Evolutionary conservation across 2,329 filamentous ascomycete species (phyloP).

Genomic region (Aspergillus chevalieri): DNA sequence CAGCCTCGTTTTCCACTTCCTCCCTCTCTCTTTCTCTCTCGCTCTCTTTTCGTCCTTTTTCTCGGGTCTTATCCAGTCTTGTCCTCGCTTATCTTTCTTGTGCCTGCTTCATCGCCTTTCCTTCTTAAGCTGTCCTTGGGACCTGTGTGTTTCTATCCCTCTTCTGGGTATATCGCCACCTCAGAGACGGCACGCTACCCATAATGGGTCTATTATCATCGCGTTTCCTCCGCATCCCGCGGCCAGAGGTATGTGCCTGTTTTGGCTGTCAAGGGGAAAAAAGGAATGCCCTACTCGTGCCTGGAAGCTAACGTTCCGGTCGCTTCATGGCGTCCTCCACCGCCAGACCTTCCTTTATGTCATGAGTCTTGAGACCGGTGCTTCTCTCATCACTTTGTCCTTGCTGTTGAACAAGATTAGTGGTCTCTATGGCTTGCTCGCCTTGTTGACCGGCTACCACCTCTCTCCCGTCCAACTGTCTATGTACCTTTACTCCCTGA

Average conservation of each 20-base stretch:
- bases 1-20: neutral
- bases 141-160: slow-evolving; percentile 2
- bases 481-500: slow-evolving; percentile 84
- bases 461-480: slow-evolving; percentile 78
- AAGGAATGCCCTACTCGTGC: neutral
- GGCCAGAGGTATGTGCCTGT: slow-evolving; percentile 39
- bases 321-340: slow-evolving; percentile 34
- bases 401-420: slow-evolving; percentile 89
- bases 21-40: slow-evolving; percentile 6
- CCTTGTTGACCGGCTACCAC: slow-evolving; percentile 77
- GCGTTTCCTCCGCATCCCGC: slow-evolving; percentile 45
- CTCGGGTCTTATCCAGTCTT: slow-evolving; percentile 5
- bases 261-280: neutral
- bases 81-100: slow-evolving; percentile 8
- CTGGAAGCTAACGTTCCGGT: slow-evolving; percentile 8
- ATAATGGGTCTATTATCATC: slow-evolving; percentile 33
- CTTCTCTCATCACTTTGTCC: slow-evolving; percentile 75
- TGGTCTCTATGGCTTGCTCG: slow-evolving; percentile 82
- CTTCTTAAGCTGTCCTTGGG: neutral
- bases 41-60: slow-evolving; percentile 4
- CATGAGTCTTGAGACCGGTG: slow-evolving; percentile 79
- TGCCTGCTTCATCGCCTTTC: slow-evolving; percentile 6
- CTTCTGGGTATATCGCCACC: slow-evolving; percentile 1
- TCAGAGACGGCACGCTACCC: slow-evolving; percentile 9
- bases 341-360: slow-evolving; percentile 73